Conservation (phyloP, 2,329 filamentous ascomycete genomes). For the Reticulascus tulasneorum region DNA sequence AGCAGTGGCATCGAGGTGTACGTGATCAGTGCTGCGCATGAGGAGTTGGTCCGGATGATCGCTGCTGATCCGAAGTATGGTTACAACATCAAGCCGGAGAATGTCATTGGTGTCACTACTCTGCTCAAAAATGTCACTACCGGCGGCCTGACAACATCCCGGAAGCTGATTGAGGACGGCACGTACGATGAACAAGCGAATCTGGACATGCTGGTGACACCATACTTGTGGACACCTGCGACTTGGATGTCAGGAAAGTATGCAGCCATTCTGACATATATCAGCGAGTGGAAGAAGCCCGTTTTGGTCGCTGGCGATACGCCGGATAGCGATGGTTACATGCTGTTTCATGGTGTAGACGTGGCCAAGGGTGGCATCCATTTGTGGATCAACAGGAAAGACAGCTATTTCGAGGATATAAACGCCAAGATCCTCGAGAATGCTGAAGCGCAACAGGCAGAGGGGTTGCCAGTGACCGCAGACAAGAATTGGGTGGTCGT, state of each 20-base stretch:
- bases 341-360: slow-evolving; percentile 41
- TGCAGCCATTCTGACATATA: slow-evolving; percentile 37
- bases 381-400: slow-evolving; percentile 36
- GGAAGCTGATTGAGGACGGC: slow-evolving; percentile 35
- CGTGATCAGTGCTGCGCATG: slow-evolving; percentile 34
- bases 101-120: slow-evolving; percentile 38
- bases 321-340: slow-evolving; percentile 37
- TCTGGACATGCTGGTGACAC: slow-evolving; percentile 33
- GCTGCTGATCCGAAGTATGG: slow-evolving; percentile 40
- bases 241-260: slow-evolving; percentile 41
- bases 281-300: slow-evolving; percentile 38
- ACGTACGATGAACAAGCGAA: slow-evolving; percentile 30
- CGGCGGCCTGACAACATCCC: slow-evolving; percentile 27
- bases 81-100: slow-evolving; percentile 39
- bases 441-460: slow-evolving; percentile 26
- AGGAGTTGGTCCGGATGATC: slow-evolving; percentile 42
- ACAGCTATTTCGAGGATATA: slow-evolving; percentile 28
- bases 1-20: slow-evolving; percentile 39
- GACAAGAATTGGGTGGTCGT: slow-evolving; percentile 43
- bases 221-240: slow-evolving; percentile 38
- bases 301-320: slow-evolving; percentile 39
- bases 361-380: slow-evolving; percentile 35
- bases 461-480: slow-evolving; percentile 33
- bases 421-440: slow-evolving; percentile 32
- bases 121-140: slow-evolving; percentile 27